Evolutionary conservation across 2,329 filamentous ascomycete genomes (phyloP), one percentile per base, ranked within the genome.

Genomic region (Amphichorda felina): DNA sequence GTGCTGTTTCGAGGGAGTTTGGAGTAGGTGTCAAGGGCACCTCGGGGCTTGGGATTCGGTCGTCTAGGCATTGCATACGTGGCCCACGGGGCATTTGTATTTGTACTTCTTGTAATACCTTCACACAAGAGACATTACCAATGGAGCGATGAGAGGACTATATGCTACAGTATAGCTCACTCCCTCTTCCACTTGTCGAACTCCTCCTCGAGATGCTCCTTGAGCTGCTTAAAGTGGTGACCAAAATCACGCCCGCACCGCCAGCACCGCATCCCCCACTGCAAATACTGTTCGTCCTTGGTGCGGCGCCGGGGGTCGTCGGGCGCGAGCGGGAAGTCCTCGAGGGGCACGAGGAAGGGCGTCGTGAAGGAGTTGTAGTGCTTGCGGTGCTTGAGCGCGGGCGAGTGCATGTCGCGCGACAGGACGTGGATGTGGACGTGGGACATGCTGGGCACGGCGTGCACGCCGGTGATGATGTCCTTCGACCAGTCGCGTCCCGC

Each of bases 291-390:
- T 35, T 68, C 61, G 37, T 68, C 60, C 39, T 56, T 58, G 1
- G 75, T 69, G 38, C 75, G 52, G 43, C 79, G 66, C 40, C 85
- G 62, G 31, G 60, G 55, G 53, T 93, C 85, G 37, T 79, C 72
- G 18, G 62, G 42, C 0, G 68, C 64, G 21, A 96, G 60, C 4
- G 91, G 89, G 34, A 95, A 89, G 40, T 88, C 82, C 16, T 76
- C 76, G 18, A 96, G 50, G 13, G 70, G 66, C 10, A 96, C 72
- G 16, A 98, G 73, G 54, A 96, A 98, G 4, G 73, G 72, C 35
- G 88, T 93, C 22, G 74, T 77, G 59, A 96, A 96, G 43, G 82
- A 91, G 51, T 91, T 85, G 60, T 95, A 96, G 59, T 96, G 91
- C 54, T 87, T 89, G 43, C 77, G 70, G 51, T 89, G 78, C 59